Percentiles rank a stretch among this genome's conserved stretches.
Evolutionary conservation across 306 rosid species (phyloP).

Genomic region (Vachellia pachyceras): DNA sequence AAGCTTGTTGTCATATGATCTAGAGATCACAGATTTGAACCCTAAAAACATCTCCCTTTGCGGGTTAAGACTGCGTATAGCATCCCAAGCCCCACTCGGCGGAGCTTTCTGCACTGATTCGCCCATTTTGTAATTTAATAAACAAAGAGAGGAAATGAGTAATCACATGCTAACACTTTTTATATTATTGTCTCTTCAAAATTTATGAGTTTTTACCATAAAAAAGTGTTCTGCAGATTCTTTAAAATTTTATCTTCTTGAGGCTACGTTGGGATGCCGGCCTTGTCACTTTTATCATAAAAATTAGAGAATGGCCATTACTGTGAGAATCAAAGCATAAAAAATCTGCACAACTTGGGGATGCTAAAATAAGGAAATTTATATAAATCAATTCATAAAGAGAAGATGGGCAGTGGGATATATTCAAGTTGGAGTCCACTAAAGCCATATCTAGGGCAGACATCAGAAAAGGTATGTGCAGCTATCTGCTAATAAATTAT

Average conservation of each 20-base stretch:
- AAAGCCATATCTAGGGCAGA: constrained; percentile 40
- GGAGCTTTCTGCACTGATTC: no score
- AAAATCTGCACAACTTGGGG: constrained; percentile 52
- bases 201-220: background rate
- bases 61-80: no score
- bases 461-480: constrained; percentile 38
- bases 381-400: constrained; percentile 34
- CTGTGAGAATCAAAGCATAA: constrained; percentile 55
- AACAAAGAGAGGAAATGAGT: no score
- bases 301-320: constrained; percentile 41
- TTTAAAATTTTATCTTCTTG: constrained; percentile 34
- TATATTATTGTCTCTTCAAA: background rate
- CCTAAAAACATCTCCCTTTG: no score
- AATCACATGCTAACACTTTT: background rate
- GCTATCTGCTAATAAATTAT: constrained; percentile 41
- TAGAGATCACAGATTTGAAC: no score
- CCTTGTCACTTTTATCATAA: constrained; percentile 49
- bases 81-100: no score
- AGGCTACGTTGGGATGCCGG: constrained; percentile 53
- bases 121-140: no score
- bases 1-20: no score
- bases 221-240: background rate
- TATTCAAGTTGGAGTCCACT: constrained; percentile 62
- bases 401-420: constrained; percentile 49
- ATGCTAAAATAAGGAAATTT: constrained; percentile 40